A percentile compares a stretch with the other conserved stretches of the same genome.
phyloP scores from a whole-genome alignment of 2,329 filamentous ascomycete genomes.

The Colletotrichum tanaceti region DNA sequence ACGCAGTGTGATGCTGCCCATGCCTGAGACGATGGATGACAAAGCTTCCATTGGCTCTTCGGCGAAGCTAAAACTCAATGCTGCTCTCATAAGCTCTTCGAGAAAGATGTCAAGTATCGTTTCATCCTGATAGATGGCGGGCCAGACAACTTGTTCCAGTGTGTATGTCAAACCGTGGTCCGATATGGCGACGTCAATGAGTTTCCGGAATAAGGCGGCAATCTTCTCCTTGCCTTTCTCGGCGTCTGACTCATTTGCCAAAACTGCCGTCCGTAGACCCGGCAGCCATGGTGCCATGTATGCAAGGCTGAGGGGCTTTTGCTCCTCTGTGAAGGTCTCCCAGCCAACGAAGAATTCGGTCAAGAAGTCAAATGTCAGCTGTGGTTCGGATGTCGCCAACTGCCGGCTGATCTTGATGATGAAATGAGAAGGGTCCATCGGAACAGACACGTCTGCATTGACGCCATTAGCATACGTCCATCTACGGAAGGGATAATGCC shows the following conservation, averaged over 20 bases:
- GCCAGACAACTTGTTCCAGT: conserved; percentile 75
- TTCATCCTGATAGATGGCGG: conserved; percentile 72
- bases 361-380: conserved; percentile 75
- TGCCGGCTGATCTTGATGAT: conserved; percentile 74
- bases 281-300: conserved; percentile 79
- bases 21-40: conserved; percentile 70
- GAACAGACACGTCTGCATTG: conserved; percentile 68
- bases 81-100: conserved; percentile 74
- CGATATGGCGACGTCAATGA: conserved; percentile 73
- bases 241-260: conserved; percentile 69
- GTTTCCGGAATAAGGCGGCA: conserved; percentile 70
- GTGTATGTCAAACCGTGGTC: conserved; percentile 69
- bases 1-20: conserved; percentile 73
- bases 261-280: conserved; percentile 68
- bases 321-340: conserved; percentile 75
- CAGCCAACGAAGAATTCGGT: conserved; percentile 81
- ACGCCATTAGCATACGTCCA: conserved; percentile 22
- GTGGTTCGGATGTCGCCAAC: conserved; percentile 71
- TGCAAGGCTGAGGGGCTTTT: conserved; percentile 73
- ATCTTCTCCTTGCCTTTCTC: conserved; percentile 76
- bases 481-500: not conserved
- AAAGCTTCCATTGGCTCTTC: conserved; percentile 70
- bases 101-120: conserved; percentile 74
- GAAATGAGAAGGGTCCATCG: conserved; percentile 71
- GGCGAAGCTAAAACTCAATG: conserved; percentile 66